Evolutionary conservation across 306 rosid genomes (phyloP), one percentile per base, ranked within the genome.

Genomic region (Begonia peltatifolia): DNA sequence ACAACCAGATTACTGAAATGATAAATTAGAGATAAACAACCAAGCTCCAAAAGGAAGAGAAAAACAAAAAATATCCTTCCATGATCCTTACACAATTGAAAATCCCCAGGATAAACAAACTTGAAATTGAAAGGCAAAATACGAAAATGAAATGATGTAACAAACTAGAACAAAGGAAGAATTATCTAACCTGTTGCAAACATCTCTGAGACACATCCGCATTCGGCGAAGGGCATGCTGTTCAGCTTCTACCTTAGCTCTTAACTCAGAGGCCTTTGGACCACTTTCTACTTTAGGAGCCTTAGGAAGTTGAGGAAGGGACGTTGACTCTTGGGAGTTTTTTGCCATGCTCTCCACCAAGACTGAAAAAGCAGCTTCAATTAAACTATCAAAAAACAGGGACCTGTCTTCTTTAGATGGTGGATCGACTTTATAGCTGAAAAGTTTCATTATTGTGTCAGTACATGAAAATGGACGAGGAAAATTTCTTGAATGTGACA

Each of bases 181-280:
- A 16, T 47, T 14, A 50, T 70, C 85, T 66, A 61, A 90, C 99
- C 99, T 75, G 64, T 90, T 90, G 82, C 99, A 90, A 64, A 90
- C 52, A 80, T 90, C 99, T 77, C 99, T 80, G 53, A 90, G 94
- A 74, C 99, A 90, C 99, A 90, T 90, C 51, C 95, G 84, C 75
- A 90, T 63, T 65, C 95, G 87, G 36, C 99, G 92, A 53, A 90
- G 92, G 30, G 95, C 94, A 79, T 83, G 94, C 76, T 90, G 99
- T 79, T 90, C 95, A 41, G 95, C 87, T 66, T 90, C 97, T 46
- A 83, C 77, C 68, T 77, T 83, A 53, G 99, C 94, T 81, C 67
- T 90, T 63, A 86, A 71, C 79, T 90, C 99, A 41, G 95, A 90
- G 51, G 62, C 75, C 78, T 90, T 90, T 30, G 94, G 94, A 69